Evolutionary conservation across 495 filamentous ascomycete genomes (phyloP), one percentile per base, ranked within the genome.

Genomic region (Extremus antarcticus): DNA sequence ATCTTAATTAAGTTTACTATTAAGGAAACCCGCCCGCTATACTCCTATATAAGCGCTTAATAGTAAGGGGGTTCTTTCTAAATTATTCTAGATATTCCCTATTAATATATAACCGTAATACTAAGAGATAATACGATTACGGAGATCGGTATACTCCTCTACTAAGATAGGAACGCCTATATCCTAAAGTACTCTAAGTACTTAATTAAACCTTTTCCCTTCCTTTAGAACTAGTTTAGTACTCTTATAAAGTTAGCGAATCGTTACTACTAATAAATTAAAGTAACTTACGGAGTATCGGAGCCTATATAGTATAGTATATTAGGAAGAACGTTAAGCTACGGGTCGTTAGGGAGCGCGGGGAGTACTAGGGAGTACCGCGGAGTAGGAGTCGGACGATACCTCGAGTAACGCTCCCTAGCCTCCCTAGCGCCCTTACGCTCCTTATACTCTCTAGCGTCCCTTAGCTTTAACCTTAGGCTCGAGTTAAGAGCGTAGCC

Each of bases 101-200:
- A 13, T 54, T 40, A 54, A 46, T 9, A 54, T 23, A 20, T 54
- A 40, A 43, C 32, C 51, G 41, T 46, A 40, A 39, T 43, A 54
- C 51, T 40, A 54, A 29, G 51, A 45, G 23, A 54, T 29, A 23
- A 54, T 23, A 29, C 8, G 21, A n/a, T 43, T 16, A 20, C 51
- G 51, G 23, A 54, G 41, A 25, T 54, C 51, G 40, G 39, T 19
- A 24, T 54, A 54, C 11, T 54, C 38, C 21, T 19, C 51, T 40
- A 40, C 51, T 25, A 45, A 43, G 3, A 21, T 46, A 11, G 23
- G 35, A 29, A 54, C 51, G n/a, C 51, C 51, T 24, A 40, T 40
- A 46, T 25, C 25, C 23, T 25, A 40, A 46, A 54, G 51, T 23
- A 24, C 51, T 40, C 29, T 16, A n/a, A 53, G 17, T 9, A 53